These are phyloP conservation scores for Amanita thiersii DNA, from an alignment of 768 basidiomycete species.

Conservation along the genomic window DNA sequence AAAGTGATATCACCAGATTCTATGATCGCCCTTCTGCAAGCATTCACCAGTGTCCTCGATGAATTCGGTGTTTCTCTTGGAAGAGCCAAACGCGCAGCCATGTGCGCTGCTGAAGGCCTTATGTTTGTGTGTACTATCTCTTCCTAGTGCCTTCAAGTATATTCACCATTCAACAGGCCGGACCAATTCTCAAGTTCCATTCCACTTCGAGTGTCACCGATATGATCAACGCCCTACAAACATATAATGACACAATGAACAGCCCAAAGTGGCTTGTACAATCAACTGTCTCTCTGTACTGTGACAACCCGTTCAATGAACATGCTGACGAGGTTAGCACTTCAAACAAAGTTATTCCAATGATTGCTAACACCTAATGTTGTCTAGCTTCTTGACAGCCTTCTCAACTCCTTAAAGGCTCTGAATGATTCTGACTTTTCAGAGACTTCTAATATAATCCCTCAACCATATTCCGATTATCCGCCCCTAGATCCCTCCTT, in stretches of 20 bases:
- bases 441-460: slow-evolving; percentile 46
- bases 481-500: slow-evolving; percentile 29
- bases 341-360: not conserved
- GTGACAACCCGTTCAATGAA: slow-evolving; percentile 32
- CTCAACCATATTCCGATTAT: slow-evolving; percentile 55
- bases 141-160: not conserved
- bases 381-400: slow-evolving; percentile 64
- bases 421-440: slow-evolving; percentile 57
- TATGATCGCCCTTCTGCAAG: slow-evolving; percentile 71
- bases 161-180: slow-evolving; percentile 50
- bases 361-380: slow-evolving; percentile 6
- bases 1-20: slow-evolving; percentile 70
- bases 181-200: slow-evolving; percentile 53
- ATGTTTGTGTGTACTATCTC: slow-evolving; percentile 45
- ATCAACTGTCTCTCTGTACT: slow-evolving; percentile 47
- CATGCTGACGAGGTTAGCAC: slow-evolving; percentile 53
- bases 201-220: slow-evolving; percentile 52
- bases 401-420: slow-evolving; percentile 51
- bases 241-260: slow-evolving; percentile 55
- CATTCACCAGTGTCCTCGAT: slow-evolving; percentile 80
- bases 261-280: slow-evolving; percentile 60
- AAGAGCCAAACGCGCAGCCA: slow-evolving; percentile 73
- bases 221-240: slow-evolving; percentile 64
- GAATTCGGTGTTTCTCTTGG: slow-evolving; percentile 84
- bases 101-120: slow-evolving; percentile 76